Conservation (phyloP, 495 filamentous ascomycete genomes). For the Penicillium coprophilum region DNA sequence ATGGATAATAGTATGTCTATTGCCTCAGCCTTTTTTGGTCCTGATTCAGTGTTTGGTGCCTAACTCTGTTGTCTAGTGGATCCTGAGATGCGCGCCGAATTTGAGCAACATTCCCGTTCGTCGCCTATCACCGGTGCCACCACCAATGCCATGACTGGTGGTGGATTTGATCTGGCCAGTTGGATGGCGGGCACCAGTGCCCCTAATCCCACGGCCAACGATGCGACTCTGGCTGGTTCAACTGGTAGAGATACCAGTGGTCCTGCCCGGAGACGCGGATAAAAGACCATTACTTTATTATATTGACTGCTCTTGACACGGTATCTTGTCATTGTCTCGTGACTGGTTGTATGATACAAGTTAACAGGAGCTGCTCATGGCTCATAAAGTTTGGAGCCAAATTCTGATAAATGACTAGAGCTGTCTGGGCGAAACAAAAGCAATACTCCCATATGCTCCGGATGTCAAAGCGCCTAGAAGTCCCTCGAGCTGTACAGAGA, state of each 20-base stretch:
- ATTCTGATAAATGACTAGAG: not conserved
- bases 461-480: conserved; percentile 11
- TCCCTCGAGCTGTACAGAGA: not conserved
- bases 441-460: conserved; percentile 4
- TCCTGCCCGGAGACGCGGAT: conserved; percentile 39
- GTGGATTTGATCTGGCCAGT: conserved; percentile 77
- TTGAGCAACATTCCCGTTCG: conserved; percentile 82
- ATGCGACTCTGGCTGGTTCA: conserved; percentile 28
- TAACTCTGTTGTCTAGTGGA: conserved; percentile 64
- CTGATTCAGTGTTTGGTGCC: not conserved
- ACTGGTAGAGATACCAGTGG: conserved; percentile 40
- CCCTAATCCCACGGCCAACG: conserved; percentile 26
- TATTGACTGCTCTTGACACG: not conserved
- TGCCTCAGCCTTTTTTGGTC: conserved; percentile 6
- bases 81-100: conserved; percentile 87
- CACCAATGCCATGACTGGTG: conserved; percentile 40
- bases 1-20: conserved; percentile 85
- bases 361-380: conserved; percentile 2
- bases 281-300: conserved; percentile 1
- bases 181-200: conserved; percentile 64
- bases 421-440: conserved; percentile 9
- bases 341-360: conserved; percentile 11
- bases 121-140: conserved; percentile 57
- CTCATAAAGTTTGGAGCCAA: conserved; percentile 3
- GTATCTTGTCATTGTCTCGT: not conserved